Conservation (phyloP, 352 stramenopile genomes). For the Plasmopara halstedii region DNA sequence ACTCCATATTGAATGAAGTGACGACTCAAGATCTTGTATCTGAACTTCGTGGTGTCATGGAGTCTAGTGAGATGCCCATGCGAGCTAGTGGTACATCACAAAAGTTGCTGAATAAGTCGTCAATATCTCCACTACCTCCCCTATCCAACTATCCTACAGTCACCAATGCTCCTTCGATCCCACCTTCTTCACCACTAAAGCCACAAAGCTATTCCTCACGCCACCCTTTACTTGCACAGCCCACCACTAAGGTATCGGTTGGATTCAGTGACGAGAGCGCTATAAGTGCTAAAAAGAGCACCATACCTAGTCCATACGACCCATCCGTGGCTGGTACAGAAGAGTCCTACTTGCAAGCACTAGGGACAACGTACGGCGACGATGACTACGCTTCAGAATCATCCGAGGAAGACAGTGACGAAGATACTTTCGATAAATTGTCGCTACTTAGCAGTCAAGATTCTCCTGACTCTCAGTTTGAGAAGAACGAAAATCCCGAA, state of each 20-base stretch:
- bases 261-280: slow-evolving; percentile 2
- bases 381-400: slow-evolving; percentile 25
- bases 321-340: slow-evolving; percentile 10
- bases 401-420: slow-evolving; percentile 29
- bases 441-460: slow-evolving; percentile 27
- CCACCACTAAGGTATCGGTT: background rate
- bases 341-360: slow-evolving; percentile 15
- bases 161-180: slow-evolving; percentile 10
- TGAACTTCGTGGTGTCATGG: slow-evolving; percentile 60
- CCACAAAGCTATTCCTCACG: background rate
- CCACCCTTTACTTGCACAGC: slow-evolving; percentile 3
- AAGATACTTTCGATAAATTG: slow-evolving; percentile 27
- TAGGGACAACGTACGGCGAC: slow-evolving; percentile 20
- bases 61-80: slow-evolving; percentile 43
- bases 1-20: slow-evolving; percentile 9
- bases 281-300: slow-evolving; percentile 5
- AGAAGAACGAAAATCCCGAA: slow-evolving; percentile 16
- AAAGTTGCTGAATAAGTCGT: slow-evolving; percentile 24
- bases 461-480: slow-evolving; percentile 18
- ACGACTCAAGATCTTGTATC: slow-evolving; percentile 49
- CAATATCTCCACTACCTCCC: slow-evolving; percentile 12
- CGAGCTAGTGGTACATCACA: slow-evolving; percentile 13
- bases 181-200: background rate
- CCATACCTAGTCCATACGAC: slow-evolving; percentile 1
- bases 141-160: too few species aligned